phyloP scores from a whole-genome alignment of 441 rosid genomes.

The Euphorbia neoarborescens region DNA sequence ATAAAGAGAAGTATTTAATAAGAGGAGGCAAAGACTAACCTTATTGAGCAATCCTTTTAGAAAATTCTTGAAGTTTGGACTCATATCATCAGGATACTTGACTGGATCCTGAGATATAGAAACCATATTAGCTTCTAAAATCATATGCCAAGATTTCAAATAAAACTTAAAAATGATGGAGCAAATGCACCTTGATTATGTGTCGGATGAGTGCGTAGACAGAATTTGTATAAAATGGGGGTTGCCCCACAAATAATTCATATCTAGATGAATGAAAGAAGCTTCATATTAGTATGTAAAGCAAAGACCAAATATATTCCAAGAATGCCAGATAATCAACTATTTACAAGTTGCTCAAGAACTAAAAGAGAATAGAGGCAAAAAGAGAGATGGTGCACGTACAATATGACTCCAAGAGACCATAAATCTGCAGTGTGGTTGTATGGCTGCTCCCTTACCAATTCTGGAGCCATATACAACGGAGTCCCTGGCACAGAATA shows the following conservation, averaged over 20 bases:
- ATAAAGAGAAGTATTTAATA: conserved; percentile 7
- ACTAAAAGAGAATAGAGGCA: background rate
- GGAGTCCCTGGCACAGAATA: conserved; percentile 65
- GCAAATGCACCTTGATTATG: conserved; percentile 70
- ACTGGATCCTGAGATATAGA: conserved; percentile 73
- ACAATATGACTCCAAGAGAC: conserved; percentile 99
- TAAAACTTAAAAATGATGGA: conserved; percentile 7
- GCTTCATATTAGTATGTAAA: conserved; percentile 13
- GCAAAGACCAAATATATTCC: conserved; percentile 1
- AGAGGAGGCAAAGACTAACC: conserved; percentile 34
- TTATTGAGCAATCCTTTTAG: conserved; percentile 89
- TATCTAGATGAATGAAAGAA: conserved; percentile 44
- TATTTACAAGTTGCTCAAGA: background rate
- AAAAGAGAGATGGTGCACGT: conserved; percentile 23
- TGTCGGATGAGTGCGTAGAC: conserved; percentile 95
- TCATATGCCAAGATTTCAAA: conserved; percentile 8
- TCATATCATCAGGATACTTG: conserved; percentile 90
- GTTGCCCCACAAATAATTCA: conserved; percentile 92
- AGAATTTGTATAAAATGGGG: conserved; percentile 95
- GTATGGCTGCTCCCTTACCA: conserved; percentile 95
- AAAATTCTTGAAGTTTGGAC: conserved; percentile 75
- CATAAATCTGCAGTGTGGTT: conserved; percentile 95
- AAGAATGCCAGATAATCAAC: background rate
- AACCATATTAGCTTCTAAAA: conserved; percentile 30
- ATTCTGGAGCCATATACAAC: conserved; percentile 96